Conservation (phyloP, 768 basidiomycete species). For the Boletus rubescentipes region DNA sequence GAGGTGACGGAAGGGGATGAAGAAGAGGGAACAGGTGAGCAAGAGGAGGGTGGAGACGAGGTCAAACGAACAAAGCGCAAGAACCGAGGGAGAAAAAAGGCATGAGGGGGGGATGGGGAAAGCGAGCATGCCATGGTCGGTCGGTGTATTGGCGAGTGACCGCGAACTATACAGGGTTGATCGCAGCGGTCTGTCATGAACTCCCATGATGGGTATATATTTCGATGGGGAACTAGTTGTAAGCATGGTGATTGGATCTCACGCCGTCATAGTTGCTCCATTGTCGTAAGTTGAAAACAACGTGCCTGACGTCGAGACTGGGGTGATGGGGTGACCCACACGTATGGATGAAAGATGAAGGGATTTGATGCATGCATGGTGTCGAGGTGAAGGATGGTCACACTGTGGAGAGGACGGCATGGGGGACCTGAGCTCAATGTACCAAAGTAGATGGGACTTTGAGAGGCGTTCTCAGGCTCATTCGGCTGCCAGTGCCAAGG, state of each 20-base stretch:
- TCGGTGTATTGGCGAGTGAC: constrained; percentile 3
- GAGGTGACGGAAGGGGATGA: constrained; percentile 12
- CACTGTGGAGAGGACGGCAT: background rate
- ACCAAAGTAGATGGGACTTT: background rate
- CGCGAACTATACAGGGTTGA: constrained; percentile 10
- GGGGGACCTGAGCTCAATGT: background rate
- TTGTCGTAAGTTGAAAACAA: constrained; percentile 17
- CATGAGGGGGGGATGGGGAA: background rate
- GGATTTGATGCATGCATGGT: background rate
- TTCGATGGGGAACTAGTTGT: background rate
- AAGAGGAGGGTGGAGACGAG: background rate
- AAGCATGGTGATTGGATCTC: constrained; percentile 8
- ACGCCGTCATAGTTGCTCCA: constrained; percentile 3
- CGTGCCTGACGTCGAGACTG: constrained; percentile 13
- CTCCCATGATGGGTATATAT: constrained; percentile 1
- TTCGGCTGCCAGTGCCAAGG: background rate
- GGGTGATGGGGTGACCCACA: background rate
- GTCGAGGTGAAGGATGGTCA: background rate
- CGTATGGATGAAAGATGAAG: background rate
- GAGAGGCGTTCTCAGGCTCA: constrained; percentile 12
- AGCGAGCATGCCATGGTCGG: background rate
- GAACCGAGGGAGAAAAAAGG: constrained; percentile 20
- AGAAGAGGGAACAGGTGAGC: background rate
- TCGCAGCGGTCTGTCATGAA: constrained; percentile 4
- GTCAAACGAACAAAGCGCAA: constrained; percentile 20